Conservation (phyloP, 2,329 filamentous ascomycete species). For the Neobulgaria alba region DNA sequence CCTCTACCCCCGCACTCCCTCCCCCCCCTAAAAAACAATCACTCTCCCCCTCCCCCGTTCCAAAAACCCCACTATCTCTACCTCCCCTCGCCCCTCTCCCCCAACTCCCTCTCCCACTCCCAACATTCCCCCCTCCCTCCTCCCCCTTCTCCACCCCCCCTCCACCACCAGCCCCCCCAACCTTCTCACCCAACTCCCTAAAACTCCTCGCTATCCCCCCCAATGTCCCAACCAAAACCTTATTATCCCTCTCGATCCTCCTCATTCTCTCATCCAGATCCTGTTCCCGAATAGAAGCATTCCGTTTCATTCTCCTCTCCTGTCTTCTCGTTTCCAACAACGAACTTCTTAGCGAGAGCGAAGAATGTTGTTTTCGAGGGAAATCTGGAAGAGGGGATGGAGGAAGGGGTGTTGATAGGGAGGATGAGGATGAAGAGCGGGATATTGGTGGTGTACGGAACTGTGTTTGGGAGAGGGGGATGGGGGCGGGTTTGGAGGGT, state of each 20-base stretch:
- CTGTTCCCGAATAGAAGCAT: conserved; percentile 10
- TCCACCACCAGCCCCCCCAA: background rate
- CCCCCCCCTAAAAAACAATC: too few species aligned
- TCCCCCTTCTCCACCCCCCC: background rate
- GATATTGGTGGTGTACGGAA: background rate
- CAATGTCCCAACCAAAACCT: conserved; percentile 15
- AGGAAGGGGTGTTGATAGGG: background rate
- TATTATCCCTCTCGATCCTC: conserved; percentile 23
- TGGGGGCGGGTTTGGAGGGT: too few species aligned
- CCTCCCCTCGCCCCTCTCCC: background rate
- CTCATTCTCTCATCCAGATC: conserved; percentile 18
- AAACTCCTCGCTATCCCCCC: conserved; percentile 16
- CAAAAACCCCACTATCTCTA: background rate
- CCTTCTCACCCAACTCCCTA: conserved; percentile 8
- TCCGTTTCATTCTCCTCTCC: conserved; percentile 13
- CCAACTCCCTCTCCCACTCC: background rate
- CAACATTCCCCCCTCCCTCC: background rate
- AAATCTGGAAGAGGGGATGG: background rate
- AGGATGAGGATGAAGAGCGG: background rate
- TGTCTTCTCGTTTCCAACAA: conserved; percentile 6
- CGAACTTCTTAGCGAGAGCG: background rate
- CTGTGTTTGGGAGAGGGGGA: too few species aligned
- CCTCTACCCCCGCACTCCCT: conserved; percentile 1
- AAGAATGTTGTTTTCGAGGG: background rate
- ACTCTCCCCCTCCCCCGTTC: background rate